Evolutionary conservation across 2,329 filamentous ascomycete genomes (phyloP).

Genomic region (Sporothrix humicola): DNA sequence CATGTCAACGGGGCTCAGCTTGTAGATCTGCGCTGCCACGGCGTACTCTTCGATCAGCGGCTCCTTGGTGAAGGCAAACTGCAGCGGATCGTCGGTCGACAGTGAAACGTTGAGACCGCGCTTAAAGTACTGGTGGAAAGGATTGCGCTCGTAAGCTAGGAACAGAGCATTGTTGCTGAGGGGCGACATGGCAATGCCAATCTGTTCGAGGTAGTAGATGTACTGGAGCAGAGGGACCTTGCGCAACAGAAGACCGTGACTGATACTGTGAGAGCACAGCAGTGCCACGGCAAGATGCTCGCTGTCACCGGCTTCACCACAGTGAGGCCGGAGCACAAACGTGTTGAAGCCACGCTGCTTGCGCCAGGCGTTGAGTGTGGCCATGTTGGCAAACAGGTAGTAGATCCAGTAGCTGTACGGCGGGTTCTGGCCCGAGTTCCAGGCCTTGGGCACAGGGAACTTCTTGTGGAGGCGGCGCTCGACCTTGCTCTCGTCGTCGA

Average conservation of each 20-base stretch:
- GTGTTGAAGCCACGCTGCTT: constrained; percentile 95
- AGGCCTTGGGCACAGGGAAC: constrained; percentile 86
- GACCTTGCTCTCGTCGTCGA: constrained; percentile 97
- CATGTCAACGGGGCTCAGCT: constrained; percentile 96
- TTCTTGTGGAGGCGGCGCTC: constrained; percentile 95
- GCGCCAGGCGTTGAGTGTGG: constrained; percentile 89
- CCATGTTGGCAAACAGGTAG: constrained; percentile 92
- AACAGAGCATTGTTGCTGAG: constrained; percentile 97
- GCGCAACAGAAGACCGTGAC: constrained; percentile 86
- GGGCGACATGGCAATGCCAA: constrained; percentile 99
- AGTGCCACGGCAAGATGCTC: constrained; percentile 93
- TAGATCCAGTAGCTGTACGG: constrained; percentile 99
- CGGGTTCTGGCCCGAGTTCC: constrained; percentile 92
- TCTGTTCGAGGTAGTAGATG: constrained; percentile 96
- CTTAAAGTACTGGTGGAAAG: constrained; percentile 94
- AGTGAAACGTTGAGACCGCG: constrained; percentile 93
- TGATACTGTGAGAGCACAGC: constrained; percentile 94
- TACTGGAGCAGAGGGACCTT: constrained; percentile 97
- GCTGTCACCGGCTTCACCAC: constrained; percentile 94
- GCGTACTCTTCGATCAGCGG: constrained; percentile 98
- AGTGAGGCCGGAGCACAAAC: constrained; percentile 89
- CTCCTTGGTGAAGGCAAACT: constrained; percentile 98
- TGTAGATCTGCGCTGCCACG: constrained; percentile 97
- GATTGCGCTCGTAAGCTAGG: constrained; percentile 94
- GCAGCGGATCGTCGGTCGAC: constrained; percentile 94